Evolutionary conservation across 805 yeast species (phyloP), one percentile per base, ranked within the genome.

Genomic region (Teunomyces barrocoloradensis): DNA sequence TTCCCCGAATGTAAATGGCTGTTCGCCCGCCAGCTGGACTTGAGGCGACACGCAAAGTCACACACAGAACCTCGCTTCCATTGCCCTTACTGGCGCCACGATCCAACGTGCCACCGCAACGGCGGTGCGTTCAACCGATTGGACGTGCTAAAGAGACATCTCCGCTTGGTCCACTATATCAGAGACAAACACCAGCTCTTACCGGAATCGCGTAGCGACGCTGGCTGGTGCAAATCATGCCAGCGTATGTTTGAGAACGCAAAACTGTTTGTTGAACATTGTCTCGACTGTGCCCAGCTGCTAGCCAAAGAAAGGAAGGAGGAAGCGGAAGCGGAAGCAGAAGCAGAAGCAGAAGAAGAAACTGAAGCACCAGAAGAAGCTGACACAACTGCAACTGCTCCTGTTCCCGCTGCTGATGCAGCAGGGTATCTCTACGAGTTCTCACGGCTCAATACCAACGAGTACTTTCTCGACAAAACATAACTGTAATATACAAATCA

Each of bases 61-160:
- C 92, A 86, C 58, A 73, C 75, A 37, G 74, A 78, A 43, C 91
- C 91, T 2, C 75, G 74, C 49, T 81, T 81, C 57, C 84, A 79
- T 52, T 86, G 92, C 59, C 92, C 92, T 2, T 86, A 75, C 65
- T 85, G 87, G 87, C 73, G 74, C 46, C 70, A 75, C 21, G 87
- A 82, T 54, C 81, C 84, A 3, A 78, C 86, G 5, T 86, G 91
- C 60, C 94, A 86, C 62, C 73, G 86, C 46, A 85, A 84, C 53
- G 88, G 86, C 17, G 91, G 92, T 12, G 79, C 88, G 0, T 87
- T 87, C 65, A 82, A 81, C 56, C 71, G 94, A 39, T 65, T 85
- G 50, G 94, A 87, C 58, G 91, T 87, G 27, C 68, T 86, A 52
- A 86, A 86, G 54, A 73, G 94, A 39, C 94, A 87, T 63, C 66